Evolutionary conservation across 2,329 filamentous ascomycete genomes (phyloP), one percentile per base, ranked within the genome.

Genomic region (Colletotrichum musicola): DNA sequence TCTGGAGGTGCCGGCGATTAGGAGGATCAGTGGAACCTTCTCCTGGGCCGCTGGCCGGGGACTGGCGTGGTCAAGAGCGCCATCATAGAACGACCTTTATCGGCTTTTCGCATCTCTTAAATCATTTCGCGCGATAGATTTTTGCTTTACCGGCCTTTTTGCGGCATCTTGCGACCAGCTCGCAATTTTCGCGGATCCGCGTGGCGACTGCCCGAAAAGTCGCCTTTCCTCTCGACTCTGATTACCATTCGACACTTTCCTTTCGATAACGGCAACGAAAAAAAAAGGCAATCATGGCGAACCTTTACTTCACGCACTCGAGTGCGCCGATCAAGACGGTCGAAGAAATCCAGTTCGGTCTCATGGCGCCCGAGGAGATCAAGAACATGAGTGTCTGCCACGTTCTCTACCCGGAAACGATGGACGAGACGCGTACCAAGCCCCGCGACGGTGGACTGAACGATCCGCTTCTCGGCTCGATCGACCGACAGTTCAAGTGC

Each of bases 351-450:
- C 97, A 99, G 86, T 99, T 99, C 79, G 96, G 96, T 78, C 89
- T 99, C 79, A 89, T 99, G 82, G 97, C 96, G 42, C 96, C 96
- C 27, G 96, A 99, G 81, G 97, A 99, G 85, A 97, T 98, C 83
- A 98, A 99, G 86, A 95, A 92, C 77, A 97, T 98, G 94, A 98
- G 95, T 82, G 95, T 98, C 72, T 93, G 91, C 75, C 93, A 97
- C 80, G 95, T 99, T 79, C 89, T 96, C 80, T 98, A 98, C 79
- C 95, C 96, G n/a, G 96, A 99, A 85, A 98, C 96, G 30, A 98
- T 99, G 96, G 96, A 99, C 78, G 96, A 99, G 82, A 92, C 92
- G 81, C 93, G 95, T 77, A 91, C 93, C 74, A 93, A 93, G 79
- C 96, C 96, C 72, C 94, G 96, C 74, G 92, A 96, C 71, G 92